These are phyloP conservation scores for Dipteronia dyeriana DNA, from an alignment of 345 rosid species.

Conservation along the genomic window DNA sequence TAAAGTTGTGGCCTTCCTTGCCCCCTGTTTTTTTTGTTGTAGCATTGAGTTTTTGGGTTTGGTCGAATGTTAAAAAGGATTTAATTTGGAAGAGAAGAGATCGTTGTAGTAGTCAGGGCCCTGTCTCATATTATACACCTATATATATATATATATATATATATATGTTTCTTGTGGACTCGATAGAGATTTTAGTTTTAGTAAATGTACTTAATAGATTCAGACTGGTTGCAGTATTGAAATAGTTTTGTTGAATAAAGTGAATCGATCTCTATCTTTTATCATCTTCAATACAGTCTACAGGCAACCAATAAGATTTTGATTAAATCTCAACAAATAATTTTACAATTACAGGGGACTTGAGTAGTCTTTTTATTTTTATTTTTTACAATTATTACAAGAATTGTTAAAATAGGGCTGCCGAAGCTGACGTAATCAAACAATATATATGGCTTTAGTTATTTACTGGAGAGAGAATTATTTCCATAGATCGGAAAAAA, in stretches of 20 bases:
- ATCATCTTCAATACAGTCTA: neutral
- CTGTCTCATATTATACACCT: constrained; percentile 19
- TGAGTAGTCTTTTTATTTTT: no score
- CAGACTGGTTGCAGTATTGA: constrained; percentile 8
- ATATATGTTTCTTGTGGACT: constrained; percentile 15
- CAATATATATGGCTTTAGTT: no score
- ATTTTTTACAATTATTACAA: no score
- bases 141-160: neutral
- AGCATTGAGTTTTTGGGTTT: constrained; percentile 28
- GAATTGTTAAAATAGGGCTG: no score
- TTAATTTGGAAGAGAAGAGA: constrained; percentile 22
- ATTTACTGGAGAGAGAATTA: no score
- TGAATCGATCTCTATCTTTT: neutral
- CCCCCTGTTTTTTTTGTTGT: constrained; percentile 15
- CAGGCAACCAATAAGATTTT: no score
- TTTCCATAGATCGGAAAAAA: no score
- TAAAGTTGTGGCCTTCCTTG: constrained; percentile 27
- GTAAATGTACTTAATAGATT: constrained; percentile 1
- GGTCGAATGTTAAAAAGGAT: constrained; percentile 1
- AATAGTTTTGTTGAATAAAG: constrained; percentile 4
- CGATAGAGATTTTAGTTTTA: constrained; percentile 9
- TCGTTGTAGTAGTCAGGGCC: constrained; percentile 23
- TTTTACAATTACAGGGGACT: no score
- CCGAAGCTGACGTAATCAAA: no score
- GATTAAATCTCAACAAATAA: neutral